These are phyloP conservation scores for Schizopora paradoxa DNA, from an alignment of 1,284 basidiomycete genomes.

Conservation along the genomic window DNA sequence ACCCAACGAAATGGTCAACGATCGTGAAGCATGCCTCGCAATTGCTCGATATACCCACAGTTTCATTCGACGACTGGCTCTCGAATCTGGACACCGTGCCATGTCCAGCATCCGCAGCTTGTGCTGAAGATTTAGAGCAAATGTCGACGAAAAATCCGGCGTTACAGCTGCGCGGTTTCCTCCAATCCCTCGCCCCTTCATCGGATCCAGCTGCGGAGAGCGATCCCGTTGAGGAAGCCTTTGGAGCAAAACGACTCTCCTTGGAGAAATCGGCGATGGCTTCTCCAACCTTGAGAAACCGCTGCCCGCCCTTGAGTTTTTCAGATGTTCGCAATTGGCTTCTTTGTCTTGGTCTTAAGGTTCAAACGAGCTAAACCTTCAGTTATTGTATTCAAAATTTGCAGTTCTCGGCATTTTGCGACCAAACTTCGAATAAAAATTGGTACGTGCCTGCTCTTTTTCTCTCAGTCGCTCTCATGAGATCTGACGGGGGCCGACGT, in stretches of 20 bases:
- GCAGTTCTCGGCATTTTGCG: too few species aligned
- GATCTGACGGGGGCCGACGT: too few species aligned
- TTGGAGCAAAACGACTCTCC: constrained; percentile 1
- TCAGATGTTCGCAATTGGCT: too few species aligned
- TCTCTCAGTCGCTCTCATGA: too few species aligned
- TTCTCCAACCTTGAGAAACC: not conserved
- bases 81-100: constrained; percentile 10
- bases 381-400: too few species aligned
- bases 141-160: constrained; percentile 9
- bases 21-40: constrained; percentile 20
- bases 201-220: not conserved
- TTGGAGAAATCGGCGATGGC: not conserved
- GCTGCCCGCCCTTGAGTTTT: too few species aligned
- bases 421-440: too few species aligned
- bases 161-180: constrained; percentile 13
- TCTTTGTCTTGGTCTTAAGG: too few species aligned
- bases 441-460: too few species aligned
- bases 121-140: not conserved
- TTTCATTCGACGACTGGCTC: constrained; percentile 25
- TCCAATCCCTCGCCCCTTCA: too few species aligned
- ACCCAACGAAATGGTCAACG: constrained; percentile 23
- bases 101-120: too few species aligned
- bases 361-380: too few species aligned
- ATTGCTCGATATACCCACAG: constrained; percentile 20
- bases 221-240: not conserved